Percentiles rank a stretch among this genome's conserved stretches.
These are phyloP conservation scores for Plasmodium reichenowi DNA, from an alignment of 169 alveolate genomes.

Conservation along the genomic window DNA sequence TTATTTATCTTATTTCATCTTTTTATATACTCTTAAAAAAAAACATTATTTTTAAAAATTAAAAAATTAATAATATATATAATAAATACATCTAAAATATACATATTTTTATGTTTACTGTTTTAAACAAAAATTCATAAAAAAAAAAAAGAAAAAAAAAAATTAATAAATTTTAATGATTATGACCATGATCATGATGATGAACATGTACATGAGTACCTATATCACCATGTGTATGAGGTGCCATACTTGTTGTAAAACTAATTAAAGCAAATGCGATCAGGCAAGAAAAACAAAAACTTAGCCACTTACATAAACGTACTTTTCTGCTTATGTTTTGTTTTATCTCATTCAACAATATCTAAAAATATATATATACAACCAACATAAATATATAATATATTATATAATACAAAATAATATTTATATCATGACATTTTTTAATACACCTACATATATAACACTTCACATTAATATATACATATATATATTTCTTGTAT, in stretches of 20 bases:
- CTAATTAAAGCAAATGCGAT: slow-evolving; percentile 41
- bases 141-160: no score
- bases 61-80: no score
- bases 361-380: slow-evolving; percentile 20
- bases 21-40: no score
- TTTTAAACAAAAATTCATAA: no score
- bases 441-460: not conserved
- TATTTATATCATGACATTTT: not conserved
- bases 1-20: no score
- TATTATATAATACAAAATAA: not conserved
- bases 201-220: no score
- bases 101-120: no score
- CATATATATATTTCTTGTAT: not conserved
- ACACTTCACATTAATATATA: not conserved
- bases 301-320: slow-evolving; percentile 48
- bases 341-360: slow-evolving; percentile 55
- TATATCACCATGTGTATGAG: slow-evolving; percentile 9
- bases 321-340: slow-evolving; percentile 29
- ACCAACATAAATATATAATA: not conserved
- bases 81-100: no score
- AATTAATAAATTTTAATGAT: no score
- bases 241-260: slow-evolving; percentile 15
- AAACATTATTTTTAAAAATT: no score
- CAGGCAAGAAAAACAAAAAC: slow-evolving; percentile 48
- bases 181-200: no score